A percentile compares a stretch with the other conserved stretches of the same genome.
phyloP scores from a whole-genome alignment of 495 filamentous ascomycete species.

The Bathelium albidoporum region DNA sequence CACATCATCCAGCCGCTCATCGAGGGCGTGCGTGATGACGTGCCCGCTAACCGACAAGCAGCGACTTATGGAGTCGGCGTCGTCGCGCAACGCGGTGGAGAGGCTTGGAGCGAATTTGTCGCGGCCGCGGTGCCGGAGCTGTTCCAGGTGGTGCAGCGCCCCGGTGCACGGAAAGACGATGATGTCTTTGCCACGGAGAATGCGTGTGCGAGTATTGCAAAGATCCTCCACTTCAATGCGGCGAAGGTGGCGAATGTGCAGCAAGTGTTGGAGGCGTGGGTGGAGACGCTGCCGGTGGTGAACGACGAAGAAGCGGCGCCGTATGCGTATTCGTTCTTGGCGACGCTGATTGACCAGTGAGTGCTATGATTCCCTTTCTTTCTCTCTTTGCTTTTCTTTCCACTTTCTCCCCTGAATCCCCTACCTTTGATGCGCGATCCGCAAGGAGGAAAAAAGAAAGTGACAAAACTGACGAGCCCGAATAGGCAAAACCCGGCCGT shows the following conservation, averaged over 20 bases:
- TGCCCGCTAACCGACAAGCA: conserved; percentile 89
- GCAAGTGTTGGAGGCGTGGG: conserved; percentile 66
- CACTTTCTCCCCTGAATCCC: not conserved
- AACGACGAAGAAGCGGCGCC: conserved; percentile 97
- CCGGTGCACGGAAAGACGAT: conserved; percentile 76
- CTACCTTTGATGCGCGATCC: not conserved
- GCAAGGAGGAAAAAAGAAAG: no score
- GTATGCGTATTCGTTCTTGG: conserved; percentile 87
- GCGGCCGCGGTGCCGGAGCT: conserved; percentile 66
- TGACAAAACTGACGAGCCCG: conserved; percentile 5
- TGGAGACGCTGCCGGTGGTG: conserved; percentile 78
- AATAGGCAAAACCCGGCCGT: conserved; percentile 79
- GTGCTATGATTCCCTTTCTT: conserved; percentile 29
- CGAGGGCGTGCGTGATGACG: conserved; percentile 70
- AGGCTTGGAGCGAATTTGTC: conserved; percentile 72
- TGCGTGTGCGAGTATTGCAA: conserved; percentile 91
- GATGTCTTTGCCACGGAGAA: conserved; percentile 98
- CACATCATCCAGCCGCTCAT: conserved; percentile 80
- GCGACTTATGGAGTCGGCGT: conserved; percentile 94
- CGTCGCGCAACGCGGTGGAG: conserved; percentile 84
- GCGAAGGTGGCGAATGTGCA: conserved; percentile 62
- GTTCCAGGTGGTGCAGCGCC: conserved; percentile 70
- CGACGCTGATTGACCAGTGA: conserved; percentile 88
- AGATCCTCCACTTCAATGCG: conserved; percentile 82
- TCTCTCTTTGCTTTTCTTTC: not conserved